phyloP scores from a whole-genome alignment of 495 filamentous ascomycete species.

The Daldinia decipiens region DNA sequence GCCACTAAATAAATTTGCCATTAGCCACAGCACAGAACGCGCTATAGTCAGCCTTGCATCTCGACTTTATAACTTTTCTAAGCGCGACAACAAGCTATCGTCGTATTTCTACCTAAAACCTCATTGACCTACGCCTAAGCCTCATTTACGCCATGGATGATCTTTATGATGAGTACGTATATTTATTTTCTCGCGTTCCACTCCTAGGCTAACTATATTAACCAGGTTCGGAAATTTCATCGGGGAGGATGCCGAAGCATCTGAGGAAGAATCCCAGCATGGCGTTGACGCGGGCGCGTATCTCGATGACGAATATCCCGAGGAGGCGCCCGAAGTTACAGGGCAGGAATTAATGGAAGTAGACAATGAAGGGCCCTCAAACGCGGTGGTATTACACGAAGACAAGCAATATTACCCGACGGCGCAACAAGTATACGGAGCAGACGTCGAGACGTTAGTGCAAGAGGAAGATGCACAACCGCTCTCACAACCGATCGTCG shows the following conservation, averaged over 20 bases:
- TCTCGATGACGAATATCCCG: slow-evolving; percentile 77
- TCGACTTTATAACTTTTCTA: slow-evolving; percentile 44
- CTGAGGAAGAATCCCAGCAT: slow-evolving; percentile 83
- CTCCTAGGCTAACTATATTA: slow-evolving; percentile 28
- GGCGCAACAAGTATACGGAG: slow-evolving; percentile 92
- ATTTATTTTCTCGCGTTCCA: not conserved
- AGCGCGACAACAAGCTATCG: slow-evolving; percentile 32
- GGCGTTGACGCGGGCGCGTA: slow-evolving; percentile 80
- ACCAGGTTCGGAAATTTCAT: slow-evolving; percentile 97
- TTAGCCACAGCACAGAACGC: slow-evolving; percentile 30
- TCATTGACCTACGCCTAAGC: slow-evolving; percentile 24
- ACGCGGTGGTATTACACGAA: slow-evolving; percentile 95
- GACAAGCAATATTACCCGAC: slow-evolving; percentile 99
- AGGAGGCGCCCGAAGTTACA: slow-evolving; percentile 67
- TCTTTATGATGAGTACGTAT: slow-evolving; percentile 80
- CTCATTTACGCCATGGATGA: slow-evolving; percentile 71
- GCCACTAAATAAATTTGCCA: slow-evolving; percentile 35
- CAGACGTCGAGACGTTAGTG: slow-evolving; percentile 92
- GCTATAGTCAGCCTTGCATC: slow-evolving; percentile 38
- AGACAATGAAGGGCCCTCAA: slow-evolving; percentile 94
- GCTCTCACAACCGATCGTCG: slow-evolving; percentile 90
- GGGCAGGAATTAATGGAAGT: slow-evolving; percentile 94
- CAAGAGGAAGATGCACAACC: slow-evolving; percentile 98
- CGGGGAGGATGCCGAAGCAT: slow-evolving; percentile 84
- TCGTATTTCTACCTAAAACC: slow-evolving; percentile 19